Percentiles rank a stretch among this genome's conserved stretches.
Evolutionary conservation across 441 rosid genomes (phyloP).

Genomic region (Daphne laureola): DNA sequence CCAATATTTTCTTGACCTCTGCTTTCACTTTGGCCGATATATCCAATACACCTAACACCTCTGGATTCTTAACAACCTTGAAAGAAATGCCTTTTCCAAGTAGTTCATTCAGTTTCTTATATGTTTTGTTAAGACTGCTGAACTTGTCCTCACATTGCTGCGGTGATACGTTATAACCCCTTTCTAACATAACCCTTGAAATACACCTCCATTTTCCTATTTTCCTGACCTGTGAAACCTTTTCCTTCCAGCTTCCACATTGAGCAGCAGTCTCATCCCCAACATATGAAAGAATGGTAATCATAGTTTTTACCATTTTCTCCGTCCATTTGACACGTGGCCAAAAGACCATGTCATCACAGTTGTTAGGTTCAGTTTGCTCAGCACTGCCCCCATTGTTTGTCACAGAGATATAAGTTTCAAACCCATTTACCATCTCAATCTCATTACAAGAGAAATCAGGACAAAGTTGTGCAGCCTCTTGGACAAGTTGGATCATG

Average conservation of each 20-base stretch:
- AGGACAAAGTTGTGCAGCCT: constrained; percentile 1
- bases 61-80: constrained; percentile 23
- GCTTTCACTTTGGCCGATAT: constrained; percentile 18
- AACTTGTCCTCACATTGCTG: constrained; percentile 35
- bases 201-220: constrained; percentile 27
- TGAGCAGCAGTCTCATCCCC: constrained; percentile 15
- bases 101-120: constrained; percentile 24
- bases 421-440: not conserved
- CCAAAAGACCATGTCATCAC: constrained; percentile 14
- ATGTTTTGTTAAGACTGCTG: constrained; percentile 23
- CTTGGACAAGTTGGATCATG: constrained; percentile 3
- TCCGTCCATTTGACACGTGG: constrained; percentile 26
- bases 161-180: constrained; percentile 27
- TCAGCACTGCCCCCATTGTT: constrained; percentile 10
- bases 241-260: constrained; percentile 10
- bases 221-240: constrained; percentile 12
- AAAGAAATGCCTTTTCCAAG: constrained; percentile 28
- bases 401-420: not conserved
- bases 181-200: constrained; percentile 20
- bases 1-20: constrained; percentile 26
- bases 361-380: constrained; percentile 7
- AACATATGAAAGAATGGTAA: constrained; percentile 22
- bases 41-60: constrained; percentile 18
- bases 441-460: not conserved
- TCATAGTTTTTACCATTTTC: constrained; percentile 26